phyloP scores from a whole-genome alignment of 345 rosid genomes.

The Pseudoturritis turrita region DNA sequence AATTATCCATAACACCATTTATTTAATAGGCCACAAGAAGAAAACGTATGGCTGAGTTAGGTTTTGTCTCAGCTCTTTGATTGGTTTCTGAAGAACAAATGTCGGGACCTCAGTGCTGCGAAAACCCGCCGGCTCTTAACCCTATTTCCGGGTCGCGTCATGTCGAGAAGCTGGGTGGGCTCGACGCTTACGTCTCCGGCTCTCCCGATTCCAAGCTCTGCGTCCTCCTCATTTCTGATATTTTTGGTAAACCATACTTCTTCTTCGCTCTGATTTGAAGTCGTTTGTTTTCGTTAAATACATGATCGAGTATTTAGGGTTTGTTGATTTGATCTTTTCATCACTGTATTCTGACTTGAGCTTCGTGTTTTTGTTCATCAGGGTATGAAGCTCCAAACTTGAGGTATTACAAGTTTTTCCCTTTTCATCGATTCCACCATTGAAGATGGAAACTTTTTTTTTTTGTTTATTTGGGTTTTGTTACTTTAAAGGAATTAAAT shows the following conservation, averaged over 20 bases:
- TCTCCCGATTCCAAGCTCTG: constrained; percentile 52
- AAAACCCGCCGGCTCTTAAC: constrained; percentile 58
- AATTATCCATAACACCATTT: too few species aligned
- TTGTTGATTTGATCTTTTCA: not conserved
- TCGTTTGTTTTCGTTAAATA: not conserved
- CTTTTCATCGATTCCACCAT: not conserved
- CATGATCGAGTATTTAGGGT: not conserved
- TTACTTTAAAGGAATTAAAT: too few species aligned
- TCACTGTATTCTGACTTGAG: not conserved
- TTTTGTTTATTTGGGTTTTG: not conserved
- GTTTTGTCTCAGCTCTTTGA: not conserved
- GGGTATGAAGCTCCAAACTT: constrained; percentile 61
- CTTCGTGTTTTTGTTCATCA: constrained; percentile 19
- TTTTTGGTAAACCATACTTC: constrained; percentile 42
- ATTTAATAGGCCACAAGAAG: not conserved
- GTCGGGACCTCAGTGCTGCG: constrained; percentile 74
- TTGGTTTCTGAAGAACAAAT: constrained; percentile 10
- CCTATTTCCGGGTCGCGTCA: constrained; percentile 56
- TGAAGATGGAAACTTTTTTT: not conserved
- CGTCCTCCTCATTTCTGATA: constrained; percentile 62
- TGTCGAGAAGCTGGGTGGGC: constrained; percentile 57
- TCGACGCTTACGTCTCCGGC: constrained; percentile 61
- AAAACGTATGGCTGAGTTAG: not conserved
- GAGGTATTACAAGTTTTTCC: constrained; percentile 35
- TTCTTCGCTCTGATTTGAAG: not conserved